Percentiles rank a stretch among this genome's conserved stretches.
These are phyloP conservation scores for Torulaspora microellipsoides DNA, from an alignment of 805 yeast genomes.

Conservation along the genomic window DNA sequence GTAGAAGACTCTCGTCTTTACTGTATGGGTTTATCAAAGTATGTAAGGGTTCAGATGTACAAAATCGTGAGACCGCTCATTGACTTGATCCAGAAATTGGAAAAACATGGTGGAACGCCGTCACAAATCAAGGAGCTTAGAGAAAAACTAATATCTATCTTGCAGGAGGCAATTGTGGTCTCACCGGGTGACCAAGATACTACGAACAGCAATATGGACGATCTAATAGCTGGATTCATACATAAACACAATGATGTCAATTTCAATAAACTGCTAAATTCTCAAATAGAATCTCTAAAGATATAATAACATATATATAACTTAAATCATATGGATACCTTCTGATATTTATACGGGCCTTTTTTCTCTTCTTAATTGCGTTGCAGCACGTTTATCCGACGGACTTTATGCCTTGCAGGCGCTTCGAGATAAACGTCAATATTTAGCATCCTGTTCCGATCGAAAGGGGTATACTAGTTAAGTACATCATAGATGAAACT, in stretches of 20 bases:
- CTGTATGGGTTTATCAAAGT: slow-evolving; percentile 14
- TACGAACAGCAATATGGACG: slow-evolving; percentile 4
- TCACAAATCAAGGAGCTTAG: slow-evolving; percentile 2
- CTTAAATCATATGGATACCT: too few relatives aligned
- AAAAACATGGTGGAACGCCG: slow-evolving; percentile 8
- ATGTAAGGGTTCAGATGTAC: slow-evolving; percentile 10
- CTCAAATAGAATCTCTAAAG: too few relatives aligned
- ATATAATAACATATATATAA: too few relatives aligned
- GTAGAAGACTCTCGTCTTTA: slow-evolving; percentile 11
- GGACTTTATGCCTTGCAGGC: too few relatives aligned
- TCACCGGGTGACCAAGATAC: background rate
- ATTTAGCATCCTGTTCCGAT: too few relatives aligned
- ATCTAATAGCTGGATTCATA: slow-evolving; percentile 6
- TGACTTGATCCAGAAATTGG: slow-evolving; percentile 7
- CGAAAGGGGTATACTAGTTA: too few relatives aligned
- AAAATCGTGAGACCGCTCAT: slow-evolving; percentile 8
- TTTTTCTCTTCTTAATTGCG: too few relatives aligned
- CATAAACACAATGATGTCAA: slow-evolving; percentile 3
- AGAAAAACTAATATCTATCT: background rate
- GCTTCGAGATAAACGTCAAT: too few relatives aligned
- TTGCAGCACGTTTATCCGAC: too few relatives aligned
- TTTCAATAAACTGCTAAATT: background rate
- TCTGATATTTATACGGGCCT: too few relatives aligned
- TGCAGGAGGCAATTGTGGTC: background rate
- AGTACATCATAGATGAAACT: too few relatives aligned